These are phyloP conservation scores for Kondoa subrosea DNA, from an alignment of 768 basidiomycete species.

Conservation along the genomic window DNA sequence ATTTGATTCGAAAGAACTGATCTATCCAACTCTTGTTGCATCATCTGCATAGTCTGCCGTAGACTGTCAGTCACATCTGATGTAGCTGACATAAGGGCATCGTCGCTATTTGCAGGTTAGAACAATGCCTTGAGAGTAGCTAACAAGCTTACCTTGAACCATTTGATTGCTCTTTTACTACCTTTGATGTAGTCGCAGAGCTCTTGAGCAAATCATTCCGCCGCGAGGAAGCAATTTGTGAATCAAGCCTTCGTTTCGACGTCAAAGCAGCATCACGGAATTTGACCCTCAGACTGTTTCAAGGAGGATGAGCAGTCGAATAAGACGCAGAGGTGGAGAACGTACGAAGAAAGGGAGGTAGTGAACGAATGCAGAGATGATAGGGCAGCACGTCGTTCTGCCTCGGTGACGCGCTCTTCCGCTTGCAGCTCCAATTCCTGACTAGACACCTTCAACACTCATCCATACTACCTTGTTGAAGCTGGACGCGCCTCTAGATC, in stretches of 20 bases:
- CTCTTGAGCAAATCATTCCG: slow-evolving; percentile 54
- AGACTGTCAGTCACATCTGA: slow-evolving; percentile 75
- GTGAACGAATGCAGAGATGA: neutral
- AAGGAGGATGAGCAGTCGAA: neutral
- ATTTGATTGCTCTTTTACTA: slow-evolving; percentile 16
- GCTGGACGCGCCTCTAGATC: neutral
- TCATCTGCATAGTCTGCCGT: slow-evolving; percentile 60
- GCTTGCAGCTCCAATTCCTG: neutral
- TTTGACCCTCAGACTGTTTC: slow-evolving; percentile 41
- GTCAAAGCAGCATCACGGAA: slow-evolving; percentile 50
- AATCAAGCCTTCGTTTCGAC: slow-evolving; percentile 59
- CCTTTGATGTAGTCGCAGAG: slow-evolving; percentile 31
- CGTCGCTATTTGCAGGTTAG: slow-evolving; percentile 42
- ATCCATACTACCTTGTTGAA: neutral
- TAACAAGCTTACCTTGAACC: slow-evolving; percentile 38
- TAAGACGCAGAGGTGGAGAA: neutral
- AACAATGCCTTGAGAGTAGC: neutral
- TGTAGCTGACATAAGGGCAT: slow-evolving; percentile 72
- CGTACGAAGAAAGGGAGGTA: neutral
- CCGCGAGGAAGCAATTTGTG: slow-evolving; percentile 40
- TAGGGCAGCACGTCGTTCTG: neutral
- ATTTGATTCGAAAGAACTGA: slow-evolving; percentile 73
- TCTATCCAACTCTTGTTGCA: slow-evolving; percentile 83
- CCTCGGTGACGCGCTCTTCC: neutral
- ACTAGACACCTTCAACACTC: neutral